Conservation (phyloP, 164 flowering plant genomes). For the Akebia trifoliata region DNA sequence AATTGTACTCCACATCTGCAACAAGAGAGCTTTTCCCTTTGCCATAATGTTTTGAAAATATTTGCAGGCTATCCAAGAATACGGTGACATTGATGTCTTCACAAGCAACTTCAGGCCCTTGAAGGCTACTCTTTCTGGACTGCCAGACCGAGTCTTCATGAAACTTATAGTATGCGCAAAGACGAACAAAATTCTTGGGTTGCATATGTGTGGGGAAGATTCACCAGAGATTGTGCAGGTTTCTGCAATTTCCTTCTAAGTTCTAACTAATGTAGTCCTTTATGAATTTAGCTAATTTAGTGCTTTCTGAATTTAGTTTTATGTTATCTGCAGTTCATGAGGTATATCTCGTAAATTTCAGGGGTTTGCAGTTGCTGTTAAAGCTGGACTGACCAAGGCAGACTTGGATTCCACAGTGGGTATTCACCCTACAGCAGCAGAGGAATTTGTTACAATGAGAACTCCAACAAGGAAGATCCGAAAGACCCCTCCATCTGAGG, state of each 20-base stretch:
- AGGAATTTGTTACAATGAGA: slow-evolving; percentile 94
- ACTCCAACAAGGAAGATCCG: slow-evolving; percentile 78
- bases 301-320: neutral
- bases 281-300: neutral
- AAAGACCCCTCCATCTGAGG: slow-evolving; percentile 50
- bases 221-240: slow-evolving; percentile 90
- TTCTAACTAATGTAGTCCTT: neutral
- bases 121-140: slow-evolving; percentile 94
- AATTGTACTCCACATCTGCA: slow-evolving; percentile 5
- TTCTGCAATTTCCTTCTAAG: slow-evolving; percentile 11
- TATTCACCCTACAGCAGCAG: slow-evolving; percentile 91
- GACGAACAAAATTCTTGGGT: slow-evolving; percentile 71
- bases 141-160: slow-evolving; percentile 87
- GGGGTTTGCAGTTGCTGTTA: slow-evolving; percentile 96
- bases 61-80: slow-evolving; percentile 69
- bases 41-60: neutral
- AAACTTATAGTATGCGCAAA: slow-evolving; percentile 89
- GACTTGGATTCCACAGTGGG: slow-evolving; percentile 95
- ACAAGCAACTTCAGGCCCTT: slow-evolving; percentile 86
- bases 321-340: slow-evolving; percentile 9
- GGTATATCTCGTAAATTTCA: slow-evolving; percentile 21
- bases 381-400: slow-evolving; percentile 91
- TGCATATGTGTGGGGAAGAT: slow-evolving; percentile 97
- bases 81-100: slow-evolving; percentile 81
- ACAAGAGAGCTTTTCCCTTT: slow-evolving; percentile 2